phyloP scores from a whole-genome alignment of 2,329 filamentous ascomycete genomes.

The Madurella mycetomatis region DNA sequence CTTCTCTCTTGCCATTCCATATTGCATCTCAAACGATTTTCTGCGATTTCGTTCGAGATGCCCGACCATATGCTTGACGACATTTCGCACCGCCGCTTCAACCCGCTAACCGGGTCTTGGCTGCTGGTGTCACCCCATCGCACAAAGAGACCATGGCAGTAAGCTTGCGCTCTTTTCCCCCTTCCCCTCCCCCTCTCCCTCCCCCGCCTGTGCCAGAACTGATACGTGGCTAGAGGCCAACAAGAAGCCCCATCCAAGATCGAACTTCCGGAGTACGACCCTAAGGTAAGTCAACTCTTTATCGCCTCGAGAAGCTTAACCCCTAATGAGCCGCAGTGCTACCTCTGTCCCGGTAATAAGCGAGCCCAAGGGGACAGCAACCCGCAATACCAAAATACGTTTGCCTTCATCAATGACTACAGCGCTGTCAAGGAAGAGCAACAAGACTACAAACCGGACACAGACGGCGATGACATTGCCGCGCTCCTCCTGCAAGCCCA shows the following conservation, averaged over 20 bases:
- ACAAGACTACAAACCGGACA: constrained; percentile 60
- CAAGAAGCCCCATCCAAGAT: constrained; percentile 68
- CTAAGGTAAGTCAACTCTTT: constrained; percentile 46
- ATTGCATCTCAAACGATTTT: neutral
- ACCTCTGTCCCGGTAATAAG: constrained; percentile 87
- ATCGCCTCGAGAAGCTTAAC: neutral
- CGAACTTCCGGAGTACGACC: constrained; percentile 75
- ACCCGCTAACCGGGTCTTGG: constrained; percentile 85
- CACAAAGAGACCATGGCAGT: constrained; percentile 98
- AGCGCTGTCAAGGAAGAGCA: constrained; percentile 94
- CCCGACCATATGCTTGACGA: constrained; percentile 79
- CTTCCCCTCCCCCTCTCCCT: too few species aligned
- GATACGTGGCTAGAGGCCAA: constrained; percentile 56
- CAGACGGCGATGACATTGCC: constrained; percentile 53
- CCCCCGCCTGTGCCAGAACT: constrained; percentile 4
- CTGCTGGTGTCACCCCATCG: constrained; percentile 92
- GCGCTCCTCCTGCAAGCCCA: constrained; percentile 75
- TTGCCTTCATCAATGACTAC: constrained; percentile 96
- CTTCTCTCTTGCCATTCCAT: neutral
- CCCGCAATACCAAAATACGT: constrained; percentile 80
- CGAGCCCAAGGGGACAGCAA: constrained; percentile 84
- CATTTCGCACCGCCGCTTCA: constrained; percentile 93
- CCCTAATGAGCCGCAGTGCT: constrained; percentile 57
- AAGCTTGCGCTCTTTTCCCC: constrained; percentile 37
- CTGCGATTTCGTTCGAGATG: constrained; percentile 45